These are phyloP conservation scores for Neurospora sp. DNA, from an alignment of 495 filamentous ascomycete species.

Conservation along the genomic window DNA sequence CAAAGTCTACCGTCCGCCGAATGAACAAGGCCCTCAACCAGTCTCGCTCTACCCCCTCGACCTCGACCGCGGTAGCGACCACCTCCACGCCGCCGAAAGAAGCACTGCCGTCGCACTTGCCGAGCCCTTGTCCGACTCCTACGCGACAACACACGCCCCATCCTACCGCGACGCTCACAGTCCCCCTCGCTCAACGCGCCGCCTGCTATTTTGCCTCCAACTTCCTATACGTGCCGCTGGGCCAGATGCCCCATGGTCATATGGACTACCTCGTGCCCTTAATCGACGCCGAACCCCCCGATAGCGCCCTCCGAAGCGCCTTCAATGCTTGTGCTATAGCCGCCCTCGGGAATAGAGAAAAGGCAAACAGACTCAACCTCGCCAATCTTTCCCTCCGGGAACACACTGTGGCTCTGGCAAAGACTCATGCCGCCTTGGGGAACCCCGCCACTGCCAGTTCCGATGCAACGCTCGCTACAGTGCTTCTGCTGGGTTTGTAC, in stretches of 20 bases:
- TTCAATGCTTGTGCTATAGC: constrained; percentile 52
- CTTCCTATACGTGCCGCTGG: constrained; percentile 41
- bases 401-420: constrained; percentile 41
- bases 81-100: no score
- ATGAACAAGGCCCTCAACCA: constrained; percentile 13
- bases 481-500: constrained; percentile 17
- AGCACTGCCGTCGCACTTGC: neutral
- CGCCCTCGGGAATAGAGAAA: constrained; percentile 34
- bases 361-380: constrained; percentile 17
- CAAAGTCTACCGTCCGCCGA: constrained; percentile 43
- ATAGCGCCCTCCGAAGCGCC: constrained; percentile 41
- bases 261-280: constrained; percentile 48
- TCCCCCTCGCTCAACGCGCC: constrained; percentile 38
- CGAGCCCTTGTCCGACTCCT: neutral
- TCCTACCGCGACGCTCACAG: constrained; percentile 10
- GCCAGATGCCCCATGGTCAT: constrained; percentile 33
- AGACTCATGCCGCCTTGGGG: constrained; percentile 44
- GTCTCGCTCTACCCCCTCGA: neutral
- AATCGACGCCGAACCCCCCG: constrained; percentile 34
- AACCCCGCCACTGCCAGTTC: constrained; percentile 26
- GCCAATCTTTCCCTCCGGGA: constrained; percentile 29
- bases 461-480: constrained; percentile 15
- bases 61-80: neutral
- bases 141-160: neutral
- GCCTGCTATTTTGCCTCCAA: constrained; percentile 44